A percentile compares a stretch with the other conserved stretches of the same genome.
Conservation (phyloP, 768 basidiomycete genomes). For the Lyophyllum shimeji region DNA sequence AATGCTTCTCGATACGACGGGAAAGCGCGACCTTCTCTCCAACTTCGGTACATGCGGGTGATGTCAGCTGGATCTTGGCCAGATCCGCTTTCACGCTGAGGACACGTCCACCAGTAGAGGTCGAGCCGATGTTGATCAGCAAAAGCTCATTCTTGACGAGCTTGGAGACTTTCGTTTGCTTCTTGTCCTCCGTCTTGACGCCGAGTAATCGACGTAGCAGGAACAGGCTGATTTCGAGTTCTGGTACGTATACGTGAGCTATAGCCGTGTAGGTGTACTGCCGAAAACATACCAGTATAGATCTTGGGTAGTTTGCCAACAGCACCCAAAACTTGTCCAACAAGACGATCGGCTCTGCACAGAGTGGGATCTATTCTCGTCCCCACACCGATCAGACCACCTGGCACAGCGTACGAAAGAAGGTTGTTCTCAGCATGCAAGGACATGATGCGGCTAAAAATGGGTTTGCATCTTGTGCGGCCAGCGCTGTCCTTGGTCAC, state of each 20-base stretch:
- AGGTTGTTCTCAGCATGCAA: constrained; percentile 95
- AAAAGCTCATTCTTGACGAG: constrained; percentile 89
- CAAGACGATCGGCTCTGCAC: constrained; percentile 93
- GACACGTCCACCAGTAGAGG: constrained; percentile 95
- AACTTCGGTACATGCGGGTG: constrained; percentile 93
- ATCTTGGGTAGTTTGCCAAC: constrained; percentile 94
- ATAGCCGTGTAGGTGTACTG: neutral
- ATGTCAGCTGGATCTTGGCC: constrained; percentile 91
- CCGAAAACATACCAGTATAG: constrained; percentile 68
- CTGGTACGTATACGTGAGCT: constrained; percentile 33
- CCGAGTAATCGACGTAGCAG: constrained; percentile 93
- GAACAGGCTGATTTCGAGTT: constrained; percentile 92
- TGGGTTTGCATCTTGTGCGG: constrained; percentile 88
- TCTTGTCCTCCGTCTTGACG: constrained; percentile 98
- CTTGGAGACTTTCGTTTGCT: constrained; percentile 94
- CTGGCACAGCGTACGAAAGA: constrained; percentile 93
- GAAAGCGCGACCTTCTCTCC: constrained; percentile 97
- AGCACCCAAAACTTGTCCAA: constrained; percentile 94
- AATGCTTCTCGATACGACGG: constrained; percentile 95
- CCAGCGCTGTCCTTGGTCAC: constrained; percentile 94
- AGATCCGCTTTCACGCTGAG: constrained; percentile 92
- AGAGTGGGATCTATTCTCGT: constrained; percentile 96
- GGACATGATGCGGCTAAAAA: constrained; percentile 88
- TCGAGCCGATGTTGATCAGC: constrained; percentile 97
- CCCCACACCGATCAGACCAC: constrained; percentile 97